A percentile compares a stretch with the other conserved stretches of the same genome.
Conservation (phyloP, 2,329 filamentous ascomycete species). For the Aspergillus brunneoviolaceus region DNA sequence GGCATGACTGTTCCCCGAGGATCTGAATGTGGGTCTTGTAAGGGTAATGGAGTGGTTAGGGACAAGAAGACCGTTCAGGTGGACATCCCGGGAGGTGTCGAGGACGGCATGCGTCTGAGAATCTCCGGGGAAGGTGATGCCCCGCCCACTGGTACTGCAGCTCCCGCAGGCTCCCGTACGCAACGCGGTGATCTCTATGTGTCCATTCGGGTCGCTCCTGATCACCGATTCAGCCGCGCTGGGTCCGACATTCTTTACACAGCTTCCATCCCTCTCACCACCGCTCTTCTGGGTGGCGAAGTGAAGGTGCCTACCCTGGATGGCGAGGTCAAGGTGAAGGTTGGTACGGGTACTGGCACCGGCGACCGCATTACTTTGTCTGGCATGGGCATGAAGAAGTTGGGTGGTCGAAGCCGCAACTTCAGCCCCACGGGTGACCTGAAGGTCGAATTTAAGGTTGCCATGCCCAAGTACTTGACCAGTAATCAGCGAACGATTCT, state of each 20-base stretch:
- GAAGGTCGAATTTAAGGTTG: constrained; percentile 89
- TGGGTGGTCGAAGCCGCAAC: constrained; percentile 62
- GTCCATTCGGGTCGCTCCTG: constrained; percentile 81
- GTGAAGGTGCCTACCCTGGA: constrained; percentile 87
- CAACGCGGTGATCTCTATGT: constrained; percentile 87
- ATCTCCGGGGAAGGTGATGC: constrained; percentile 86
- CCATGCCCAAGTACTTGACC: constrained; percentile 91
- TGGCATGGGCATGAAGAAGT: constrained; percentile 91
- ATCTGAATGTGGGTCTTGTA: constrained; percentile 75
- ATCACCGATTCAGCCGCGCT: constrained; percentile 82
- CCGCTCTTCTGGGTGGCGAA: constrained; percentile 87
- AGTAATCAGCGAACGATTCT: constrained; percentile 88
- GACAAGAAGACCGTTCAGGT: constrained; percentile 81
- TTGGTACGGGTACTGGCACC: constrained; percentile 86
- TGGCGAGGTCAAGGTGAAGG: constrained; percentile 84
- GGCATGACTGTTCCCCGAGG: constrained; percentile 75
- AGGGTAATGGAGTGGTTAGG: constrained; percentile 78
- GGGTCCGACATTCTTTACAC: constrained; percentile 93
- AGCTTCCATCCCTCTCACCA: constrained; percentile 85
- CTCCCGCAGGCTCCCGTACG: constrained; percentile 62
- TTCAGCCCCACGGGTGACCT: constrained; percentile 69
- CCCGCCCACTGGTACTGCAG: constrained; percentile 69
- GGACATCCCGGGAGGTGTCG: constrained; percentile 92
- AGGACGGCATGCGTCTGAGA: constrained; percentile 90
- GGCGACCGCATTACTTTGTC: constrained; percentile 86